Conservation (phyloP, 176 grass and related monocot genomes). For the Raddia distichophylla region DNA sequence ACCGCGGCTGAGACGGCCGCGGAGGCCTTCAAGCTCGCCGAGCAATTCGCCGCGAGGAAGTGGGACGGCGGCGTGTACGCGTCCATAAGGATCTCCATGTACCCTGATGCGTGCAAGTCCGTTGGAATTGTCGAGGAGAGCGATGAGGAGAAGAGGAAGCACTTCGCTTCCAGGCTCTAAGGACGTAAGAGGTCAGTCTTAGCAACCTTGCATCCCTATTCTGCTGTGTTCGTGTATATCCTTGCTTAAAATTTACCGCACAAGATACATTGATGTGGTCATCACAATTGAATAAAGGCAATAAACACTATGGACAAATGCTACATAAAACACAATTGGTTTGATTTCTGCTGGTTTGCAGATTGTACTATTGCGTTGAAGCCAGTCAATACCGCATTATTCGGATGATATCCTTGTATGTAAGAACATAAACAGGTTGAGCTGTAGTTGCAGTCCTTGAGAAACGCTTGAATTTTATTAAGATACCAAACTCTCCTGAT, state of each 20-base stretch:
- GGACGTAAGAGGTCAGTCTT: background rate
- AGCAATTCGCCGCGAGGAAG: slow-evolving; percentile 76
- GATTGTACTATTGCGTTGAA: background rate
- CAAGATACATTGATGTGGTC: background rate
- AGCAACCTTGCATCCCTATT: background rate
- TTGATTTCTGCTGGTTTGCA: background rate
- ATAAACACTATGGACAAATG: background rate
- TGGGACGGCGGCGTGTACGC: slow-evolving; percentile 79
- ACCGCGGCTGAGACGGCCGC: slow-evolving; percentile 52
- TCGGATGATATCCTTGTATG: background rate
- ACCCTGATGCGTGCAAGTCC: slow-evolving; percentile 52
- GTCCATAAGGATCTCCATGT: slow-evolving; percentile 62
- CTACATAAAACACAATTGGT: background rate
- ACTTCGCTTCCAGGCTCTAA: slow-evolving; percentile 62
- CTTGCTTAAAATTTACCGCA: background rate
- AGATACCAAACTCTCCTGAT: background rate
- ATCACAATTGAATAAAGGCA: background rate
- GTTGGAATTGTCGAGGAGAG: slow-evolving; percentile 58
- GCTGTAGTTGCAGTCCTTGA: background rate
- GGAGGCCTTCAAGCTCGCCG: slow-evolving; percentile 71
- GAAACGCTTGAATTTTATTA: slow-evolving; percentile 1
- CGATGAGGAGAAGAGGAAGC: slow-evolving; percentile 54
- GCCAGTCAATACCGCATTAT: background rate
- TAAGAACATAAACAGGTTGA: background rate
- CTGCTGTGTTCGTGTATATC: background rate